Evolutionary conservation across 805 yeast genomes (phyloP), one percentile per base, ranked within the genome.

Genomic region (Teunomyces barrocoloradensis): DNA sequence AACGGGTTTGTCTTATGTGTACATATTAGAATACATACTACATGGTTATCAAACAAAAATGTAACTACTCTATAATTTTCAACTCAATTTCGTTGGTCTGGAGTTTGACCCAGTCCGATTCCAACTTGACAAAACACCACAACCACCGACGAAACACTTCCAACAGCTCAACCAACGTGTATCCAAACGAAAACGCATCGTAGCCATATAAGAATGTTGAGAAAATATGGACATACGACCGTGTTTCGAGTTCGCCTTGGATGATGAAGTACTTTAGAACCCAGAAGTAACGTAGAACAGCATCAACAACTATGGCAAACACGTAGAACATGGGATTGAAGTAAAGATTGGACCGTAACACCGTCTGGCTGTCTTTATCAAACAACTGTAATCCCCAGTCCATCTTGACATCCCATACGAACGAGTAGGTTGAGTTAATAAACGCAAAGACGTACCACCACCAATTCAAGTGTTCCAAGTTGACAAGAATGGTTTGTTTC

Each of bases 61-160:
- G 37, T 34, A 23, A 23, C 40, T 37, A 37, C 13, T 37, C 40
- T 37, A 34, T 42, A n/a, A 35, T 25, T 15, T 35, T 30, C 45
- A 52, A 25, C 25, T 52, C 52, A 11, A 48, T 41, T 30, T 54
- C 61, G n/a, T 27, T 9, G 17, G 15, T 43, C 44, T 56, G 62
- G 28, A 68, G 52, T 50, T 71, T 73, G 43, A 63, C 50, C 63
- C 72, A 83, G 60, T 92, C 97, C 27, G 86, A 80, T 55, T 94
- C 98, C 13, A 91, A 68, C 59, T 94, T 85, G 60, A 92, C 71
- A 51, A 88, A 78, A 36, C 90, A 80, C 99, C 99, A 94, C 44
- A 89, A 66, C 82, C 91, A 88, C 60, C 99, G 78, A 67, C 99
- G 77, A 6, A 84, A 54, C 5, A 94, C 72, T 62, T 94, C 99